Conservation (phyloP, 1,284 basidiomycete genomes). For the Ustilago loliicola region DNA sequence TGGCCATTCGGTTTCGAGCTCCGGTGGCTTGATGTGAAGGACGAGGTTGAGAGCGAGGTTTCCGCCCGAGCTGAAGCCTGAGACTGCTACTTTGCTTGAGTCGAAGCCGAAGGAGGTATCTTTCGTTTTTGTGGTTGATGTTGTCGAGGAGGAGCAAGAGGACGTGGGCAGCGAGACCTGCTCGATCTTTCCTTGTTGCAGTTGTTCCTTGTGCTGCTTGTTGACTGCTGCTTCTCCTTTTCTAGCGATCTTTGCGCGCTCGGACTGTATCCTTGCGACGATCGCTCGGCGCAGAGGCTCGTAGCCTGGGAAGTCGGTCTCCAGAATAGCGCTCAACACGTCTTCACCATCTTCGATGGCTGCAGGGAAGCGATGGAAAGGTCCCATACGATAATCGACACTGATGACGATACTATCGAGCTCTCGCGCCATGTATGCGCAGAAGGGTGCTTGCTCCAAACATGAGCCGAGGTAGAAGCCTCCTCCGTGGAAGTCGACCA, state of each 20-base stretch:
- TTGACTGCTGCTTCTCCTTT: constrained; percentile 22
- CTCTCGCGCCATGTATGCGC: constrained; percentile 43
- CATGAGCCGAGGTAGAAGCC: constrained; percentile 60
- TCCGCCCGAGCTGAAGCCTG: constrained; percentile 65
- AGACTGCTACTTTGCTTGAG: constrained; percentile 39
- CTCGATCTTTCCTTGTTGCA: constrained; percentile 41
- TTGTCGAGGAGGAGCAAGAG: neutral
- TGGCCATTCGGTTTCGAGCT: constrained; percentile 43
- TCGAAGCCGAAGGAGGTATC: constrained; percentile 34
- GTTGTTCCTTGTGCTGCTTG: constrained; percentile 27
- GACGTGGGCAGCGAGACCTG: constrained; percentile 16
- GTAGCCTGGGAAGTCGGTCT: constrained; percentile 37
- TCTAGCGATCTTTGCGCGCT: constrained; percentile 31
- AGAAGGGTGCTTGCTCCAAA: constrained; percentile 59
- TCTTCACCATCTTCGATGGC: constrained; percentile 60
- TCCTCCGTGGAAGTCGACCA: constrained; percentile 63
- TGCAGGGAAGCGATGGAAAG: constrained; percentile 63
- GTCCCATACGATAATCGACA: constrained; percentile 65
- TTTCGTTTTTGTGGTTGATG: neutral
- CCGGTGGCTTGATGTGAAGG: constrained; percentile 47
- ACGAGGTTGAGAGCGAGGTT: constrained; percentile 62
- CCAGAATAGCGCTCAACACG: constrained; percentile 50
- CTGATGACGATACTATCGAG: constrained; percentile 51
- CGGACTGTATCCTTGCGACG: constrained; percentile 24
- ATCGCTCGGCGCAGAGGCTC: constrained; percentile 36